These are phyloP conservation scores for Backusella psychrophila DNA, from an alignment of 192 early-diverging fungal species.

Conservation along the genomic window DNA sequence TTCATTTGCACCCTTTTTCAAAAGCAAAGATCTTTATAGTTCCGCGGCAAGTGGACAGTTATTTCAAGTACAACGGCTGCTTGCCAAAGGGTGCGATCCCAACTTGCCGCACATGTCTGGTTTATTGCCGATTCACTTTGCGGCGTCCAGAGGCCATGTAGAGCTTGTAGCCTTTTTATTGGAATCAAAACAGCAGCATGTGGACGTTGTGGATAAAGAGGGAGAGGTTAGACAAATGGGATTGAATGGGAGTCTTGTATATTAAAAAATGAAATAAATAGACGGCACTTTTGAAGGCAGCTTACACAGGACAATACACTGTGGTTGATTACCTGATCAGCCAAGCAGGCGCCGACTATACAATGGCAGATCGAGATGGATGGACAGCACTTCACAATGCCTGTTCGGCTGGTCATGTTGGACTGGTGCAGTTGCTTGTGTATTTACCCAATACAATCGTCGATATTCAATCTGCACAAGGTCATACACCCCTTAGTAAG, in stretches of 20 bases:
- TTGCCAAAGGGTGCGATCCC: background rate
- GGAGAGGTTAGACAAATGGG: slow-evolving; percentile 47
- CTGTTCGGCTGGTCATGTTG: slow-evolving; percentile 48
- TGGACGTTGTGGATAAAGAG: slow-evolving; percentile 60
- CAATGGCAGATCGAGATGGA: slow-evolving; percentile 61
- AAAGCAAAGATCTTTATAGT: background rate
- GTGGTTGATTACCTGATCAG: slow-evolving; percentile 56
- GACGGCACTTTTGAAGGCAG: slow-evolving; percentile 69
- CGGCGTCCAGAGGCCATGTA: slow-evolving; percentile 51
- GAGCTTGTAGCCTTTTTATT: slow-evolving; percentile 52
- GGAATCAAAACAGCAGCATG: slow-evolving; percentile 48
- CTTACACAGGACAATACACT: slow-evolving; percentile 53
- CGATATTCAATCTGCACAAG: slow-evolving; percentile 53
- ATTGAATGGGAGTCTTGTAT: too few relatives aligned
- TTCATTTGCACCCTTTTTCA: background rate
- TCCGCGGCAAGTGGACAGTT: background rate
- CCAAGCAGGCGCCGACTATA: slow-evolving; percentile 48
- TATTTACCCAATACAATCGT: slow-evolving; percentile 48
- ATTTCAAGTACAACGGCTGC: background rate
- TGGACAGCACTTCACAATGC: slow-evolving; percentile 81
- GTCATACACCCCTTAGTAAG: slow-evolving; percentile 68
- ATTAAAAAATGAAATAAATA: slow-evolving; percentile 3
- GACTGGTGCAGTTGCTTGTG: slow-evolving; percentile 51
- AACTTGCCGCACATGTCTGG: slow-evolving; percentile 30
- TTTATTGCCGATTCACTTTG: slow-evolving; percentile 56